Base-by-base conservation (phyloP, 2,329 filamentous ascomycete species). In the Verticillium dahliae region DNA sequence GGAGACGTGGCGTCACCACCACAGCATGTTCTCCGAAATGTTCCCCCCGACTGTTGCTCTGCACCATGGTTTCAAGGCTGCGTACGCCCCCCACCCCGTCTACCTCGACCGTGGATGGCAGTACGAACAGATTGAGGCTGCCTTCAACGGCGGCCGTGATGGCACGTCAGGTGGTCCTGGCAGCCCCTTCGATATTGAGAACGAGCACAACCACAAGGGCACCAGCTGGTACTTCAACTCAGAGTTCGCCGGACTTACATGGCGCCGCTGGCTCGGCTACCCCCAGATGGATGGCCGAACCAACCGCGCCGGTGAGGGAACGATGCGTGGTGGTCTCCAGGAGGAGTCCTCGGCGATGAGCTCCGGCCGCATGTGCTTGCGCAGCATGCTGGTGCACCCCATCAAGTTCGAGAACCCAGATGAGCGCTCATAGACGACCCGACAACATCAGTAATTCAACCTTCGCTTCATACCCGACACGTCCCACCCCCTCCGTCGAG, bases 201-300 rank as follows among this genome's bases (percentile, higher is more conserved):
- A 91, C 60, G 91, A 96, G 75, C 90, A 92, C 73, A 93, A 93
- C 73, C 92, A 94, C 77, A 85, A 85, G 68, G 90, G 91, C 14
- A 88, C 88, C 54, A 92, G 84, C 55, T 96, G 90, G 90, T 96
- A 94, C 74, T 96, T 92, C 74, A 90, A 92, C 68, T 87, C 87
- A 27, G 84, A 87, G 58, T 96, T 95, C 69, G 87, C 90, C 1
- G 84, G 88, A 4, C 84, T 89, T n/a, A 71, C 96, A 66, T 96
- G 91, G 85, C 82, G 89, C 58, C 81, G 90, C 55, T 96, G 92
- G 92, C 75, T 95, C 56, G 83, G 83, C 0, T 85, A 83, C 66
- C 75, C 81, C 15, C 81, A 85, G 69, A 73, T 76, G 68, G 81
- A 84, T 62, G 80, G 80, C 6, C 75, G 81, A 37, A 80, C 81